Base-by-base conservation (phyloP, 805 yeast species). In the Nakazawaea wickerhamii region DNA sequence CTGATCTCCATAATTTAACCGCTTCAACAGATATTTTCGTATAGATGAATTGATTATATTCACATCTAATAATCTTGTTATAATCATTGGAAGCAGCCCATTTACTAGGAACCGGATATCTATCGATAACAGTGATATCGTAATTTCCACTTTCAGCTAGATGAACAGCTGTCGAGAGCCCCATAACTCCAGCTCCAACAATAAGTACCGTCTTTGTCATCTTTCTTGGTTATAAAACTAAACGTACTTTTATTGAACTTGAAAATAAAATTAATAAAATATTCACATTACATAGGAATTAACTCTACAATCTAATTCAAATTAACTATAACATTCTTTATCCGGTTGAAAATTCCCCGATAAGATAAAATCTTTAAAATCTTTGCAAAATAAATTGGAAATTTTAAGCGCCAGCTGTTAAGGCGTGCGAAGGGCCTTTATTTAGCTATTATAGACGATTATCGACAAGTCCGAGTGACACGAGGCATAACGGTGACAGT, bases 11-110 rank as follows among this genome's bases (percentile, higher is more conserved):
- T 41, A 53, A 43, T 8, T 54, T 42, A 32, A 69, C 51, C 2
- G 79, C 77, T 48, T 74, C 78, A 3, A 70, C 58, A 3, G 73
- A 59, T 50, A 74, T 46, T 36, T 57, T 55, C 4, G 75, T 55
- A 44, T 73, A 72, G n/a, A 60, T 51, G 23, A 56, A 32, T 41
- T 71, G 74, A 4, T 64, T 53, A 47, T 74, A 73, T 48, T 73
- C 79, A 0, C 71, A 59, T 38, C 78, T 57, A 13, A 74, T 63
- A 37, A 74, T 72, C 50, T 74, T 72, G 50, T 73, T 73, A 40
- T 60, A 60, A 47, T 74, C 80, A 42, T 61, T 64, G 8, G 76
- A 68, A 22, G 78, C 77, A 2, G 76, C 66, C 54, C 61, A 56
- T 2, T 67, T 65, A 2, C 75, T 68, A 4, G 77, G 77, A 1